A percentile compares a stretch with the other conserved stretches of the same genome.
Evolutionary conservation across 2,329 filamentous ascomycete species (phyloP).

Genomic region (Lecanicillium sp.): DNA sequence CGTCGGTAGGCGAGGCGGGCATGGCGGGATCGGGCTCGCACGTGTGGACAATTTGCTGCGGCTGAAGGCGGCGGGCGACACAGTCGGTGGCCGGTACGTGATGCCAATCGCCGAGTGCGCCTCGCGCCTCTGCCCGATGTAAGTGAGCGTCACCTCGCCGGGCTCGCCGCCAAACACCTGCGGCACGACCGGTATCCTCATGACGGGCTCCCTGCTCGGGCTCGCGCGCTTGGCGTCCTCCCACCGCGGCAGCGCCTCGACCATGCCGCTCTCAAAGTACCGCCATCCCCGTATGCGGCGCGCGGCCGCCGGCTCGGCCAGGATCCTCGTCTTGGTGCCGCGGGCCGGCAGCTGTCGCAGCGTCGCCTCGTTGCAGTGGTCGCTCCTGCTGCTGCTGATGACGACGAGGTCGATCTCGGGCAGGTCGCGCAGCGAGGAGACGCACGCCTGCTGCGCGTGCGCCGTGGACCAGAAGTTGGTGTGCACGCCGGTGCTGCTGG

Average conservation of each 20-base stretch:
- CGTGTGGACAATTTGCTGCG: constrained; percentile 17
- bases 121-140: constrained; percentile 56
- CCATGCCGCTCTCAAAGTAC: constrained; percentile 52
- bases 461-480: constrained; percentile 52
- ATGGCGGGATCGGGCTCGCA: background rate
- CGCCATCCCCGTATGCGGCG: constrained; percentile 62
- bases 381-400: constrained; percentile 44
- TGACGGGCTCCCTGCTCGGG: constrained; percentile 26
- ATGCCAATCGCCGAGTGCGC: constrained; percentile 61
- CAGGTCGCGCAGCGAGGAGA: constrained; percentile 44
- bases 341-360: constrained; percentile 55
- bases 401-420: constrained; percentile 40
- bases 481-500: constrained; percentile 54
- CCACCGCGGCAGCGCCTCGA: constrained; percentile 41
- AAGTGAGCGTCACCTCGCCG: constrained; percentile 67
- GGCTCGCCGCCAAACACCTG: constrained; percentile 43
- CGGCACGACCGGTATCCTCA: constrained; percentile 48
- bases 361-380: constrained; percentile 66
- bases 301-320: constrained; percentile 60
- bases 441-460: constrained; percentile 48
- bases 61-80: constrained; percentile 17
- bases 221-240: constrained; percentile 24
- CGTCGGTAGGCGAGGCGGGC: constrained; percentile 2
- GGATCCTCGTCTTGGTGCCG: constrained; percentile 52
- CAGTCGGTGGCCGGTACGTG: constrained; percentile 58